phyloP scores from a whole-genome alignment of 23 red algal genomes.

The Rhodosorus marinus region DNA sequence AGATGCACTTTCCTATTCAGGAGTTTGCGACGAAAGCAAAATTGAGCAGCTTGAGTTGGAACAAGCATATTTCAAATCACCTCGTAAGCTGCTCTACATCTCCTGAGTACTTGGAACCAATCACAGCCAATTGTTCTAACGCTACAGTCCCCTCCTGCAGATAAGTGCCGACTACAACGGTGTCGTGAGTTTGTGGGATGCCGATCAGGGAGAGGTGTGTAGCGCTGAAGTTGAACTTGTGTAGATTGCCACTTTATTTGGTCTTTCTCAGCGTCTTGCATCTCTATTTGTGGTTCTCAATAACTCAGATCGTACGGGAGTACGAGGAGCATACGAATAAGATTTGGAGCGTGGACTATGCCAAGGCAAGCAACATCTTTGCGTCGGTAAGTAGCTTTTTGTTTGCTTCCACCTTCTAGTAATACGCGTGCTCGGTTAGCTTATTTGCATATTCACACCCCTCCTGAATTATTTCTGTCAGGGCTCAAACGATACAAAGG shows the following conservation, averaged over 20 bases:
- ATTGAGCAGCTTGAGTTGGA: constrained; percentile 83
- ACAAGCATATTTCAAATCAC: constrained; percentile 65
- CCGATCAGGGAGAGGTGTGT: constrained; percentile 8
- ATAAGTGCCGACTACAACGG: constrained; percentile 99
- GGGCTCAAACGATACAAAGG: too few species aligned
- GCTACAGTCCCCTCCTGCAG: too few species aligned
- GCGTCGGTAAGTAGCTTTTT: constrained; percentile 39
- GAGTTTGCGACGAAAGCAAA: constrained; percentile 74
- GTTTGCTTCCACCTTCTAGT: constrained; percentile 59
- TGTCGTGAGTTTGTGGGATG: constrained; percentile 75
- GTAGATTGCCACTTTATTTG: too few species aligned
- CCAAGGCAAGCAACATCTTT: constrained; percentile 48
- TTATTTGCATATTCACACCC: too few species aligned
- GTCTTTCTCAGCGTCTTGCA: too few species aligned
- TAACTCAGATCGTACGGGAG: too few species aligned
- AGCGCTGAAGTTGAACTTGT: too few species aligned
- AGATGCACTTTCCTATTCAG: constrained; percentile 76
- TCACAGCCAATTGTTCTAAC: too few species aligned
- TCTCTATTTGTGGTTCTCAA: too few species aligned
- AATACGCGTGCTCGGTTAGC: too few species aligned
- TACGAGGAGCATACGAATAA: constrained; percentile 88
- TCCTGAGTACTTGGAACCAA: too few species aligned
- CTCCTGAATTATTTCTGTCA: too few species aligned
- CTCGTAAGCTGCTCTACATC: constrained; percentile 36
- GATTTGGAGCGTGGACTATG: constrained; percentile 87